Evolutionary conservation across 1,284 basidiomycete species (phyloP).

Genomic region (Cerrena zonata): DNA sequence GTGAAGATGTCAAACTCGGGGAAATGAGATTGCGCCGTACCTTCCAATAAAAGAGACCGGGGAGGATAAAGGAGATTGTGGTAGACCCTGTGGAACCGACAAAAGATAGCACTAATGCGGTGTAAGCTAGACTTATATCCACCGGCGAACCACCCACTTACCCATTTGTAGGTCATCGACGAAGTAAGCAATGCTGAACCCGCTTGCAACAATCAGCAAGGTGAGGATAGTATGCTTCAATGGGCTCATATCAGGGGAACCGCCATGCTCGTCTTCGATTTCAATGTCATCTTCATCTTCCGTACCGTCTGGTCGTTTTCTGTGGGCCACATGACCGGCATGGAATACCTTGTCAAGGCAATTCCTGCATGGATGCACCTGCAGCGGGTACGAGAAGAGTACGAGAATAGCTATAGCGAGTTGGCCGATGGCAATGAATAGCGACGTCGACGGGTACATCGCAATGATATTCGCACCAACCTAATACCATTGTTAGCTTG

Average conservation of each 20-base stretch:
- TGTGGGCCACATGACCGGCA: constrained; percentile 29
- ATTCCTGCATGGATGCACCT: constrained; percentile 89
- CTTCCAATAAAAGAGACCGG: constrained; percentile 83
- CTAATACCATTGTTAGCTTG: constrained; percentile 28
- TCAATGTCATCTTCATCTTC: constrained; percentile 42
- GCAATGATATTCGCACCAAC: constrained; percentile 89
- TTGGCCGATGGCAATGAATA: constrained; percentile 90
- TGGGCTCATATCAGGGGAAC: constrained; percentile 58
- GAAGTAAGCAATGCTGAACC: constrained; percentile 77
- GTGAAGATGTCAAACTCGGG: constrained; percentile 8
- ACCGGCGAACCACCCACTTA: constrained; percentile 33
- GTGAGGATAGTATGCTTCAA: constrained; percentile 77
- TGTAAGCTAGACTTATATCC: not conserved
- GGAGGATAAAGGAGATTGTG: constrained; percentile 94
- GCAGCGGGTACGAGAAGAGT: constrained; percentile 86
- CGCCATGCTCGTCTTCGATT: constrained; percentile 50
- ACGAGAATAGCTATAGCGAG: constrained; percentile 89
- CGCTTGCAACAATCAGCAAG: constrained; percentile 59
- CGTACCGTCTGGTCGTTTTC: constrained; percentile 18
- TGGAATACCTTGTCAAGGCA: constrained; percentile 88
- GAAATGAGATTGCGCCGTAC: constrained; percentile 31
- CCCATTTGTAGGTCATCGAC: constrained; percentile 81
- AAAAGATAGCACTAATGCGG: constrained; percentile 76
- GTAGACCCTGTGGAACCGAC: constrained; percentile 96
- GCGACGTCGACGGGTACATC: constrained; percentile 90